Conservation (phyloP, 371 early-diverging fungal species). For the Chytridiales sp. region DNA sequence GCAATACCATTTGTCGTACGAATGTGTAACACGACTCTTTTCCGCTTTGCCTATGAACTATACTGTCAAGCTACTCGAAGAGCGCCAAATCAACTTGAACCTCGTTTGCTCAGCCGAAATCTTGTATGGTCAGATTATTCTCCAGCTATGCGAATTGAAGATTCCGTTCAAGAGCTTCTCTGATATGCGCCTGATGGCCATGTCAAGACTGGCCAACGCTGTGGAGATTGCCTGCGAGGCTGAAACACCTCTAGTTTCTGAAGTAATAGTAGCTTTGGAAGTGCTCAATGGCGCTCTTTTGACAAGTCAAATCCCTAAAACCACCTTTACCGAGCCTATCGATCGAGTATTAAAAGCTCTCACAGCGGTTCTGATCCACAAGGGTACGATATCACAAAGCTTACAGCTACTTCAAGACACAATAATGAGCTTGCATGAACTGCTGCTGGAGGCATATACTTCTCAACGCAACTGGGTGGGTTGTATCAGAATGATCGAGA, state of each 20-base stretch:
- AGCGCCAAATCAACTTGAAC: neutral
- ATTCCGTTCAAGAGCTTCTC: neutral
- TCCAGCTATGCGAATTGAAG: neutral
- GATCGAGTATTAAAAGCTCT: constrained; percentile 9
- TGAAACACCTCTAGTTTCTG: neutral
- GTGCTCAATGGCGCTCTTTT: neutral
- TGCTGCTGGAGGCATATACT: constrained; percentile 9
- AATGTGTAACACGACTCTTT: constrained; percentile 6
- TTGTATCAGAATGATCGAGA: constrained; percentile 13
- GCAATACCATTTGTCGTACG: constrained; percentile 15
- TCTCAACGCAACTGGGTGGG: constrained; percentile 15
- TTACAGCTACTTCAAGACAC: constrained; percentile 3
- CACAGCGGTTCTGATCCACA: no score
- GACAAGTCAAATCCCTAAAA: neutral
- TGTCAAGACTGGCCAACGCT: constrained; percentile 1
- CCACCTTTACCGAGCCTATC: neutral
- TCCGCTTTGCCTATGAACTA: neutral
- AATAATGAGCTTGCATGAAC: neutral
- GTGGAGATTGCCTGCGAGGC: neutral
- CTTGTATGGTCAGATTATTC: constrained; percentile 13
- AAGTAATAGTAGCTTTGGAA: constrained; percentile 1
- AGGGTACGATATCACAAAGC: neutral
- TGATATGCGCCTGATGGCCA: neutral
- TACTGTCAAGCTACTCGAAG: neutral
- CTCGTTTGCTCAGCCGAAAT: constrained; percentile 8